Conservation (phyloP, 495 filamentous ascomycete species). For the Daldinia decipiens region DNA sequence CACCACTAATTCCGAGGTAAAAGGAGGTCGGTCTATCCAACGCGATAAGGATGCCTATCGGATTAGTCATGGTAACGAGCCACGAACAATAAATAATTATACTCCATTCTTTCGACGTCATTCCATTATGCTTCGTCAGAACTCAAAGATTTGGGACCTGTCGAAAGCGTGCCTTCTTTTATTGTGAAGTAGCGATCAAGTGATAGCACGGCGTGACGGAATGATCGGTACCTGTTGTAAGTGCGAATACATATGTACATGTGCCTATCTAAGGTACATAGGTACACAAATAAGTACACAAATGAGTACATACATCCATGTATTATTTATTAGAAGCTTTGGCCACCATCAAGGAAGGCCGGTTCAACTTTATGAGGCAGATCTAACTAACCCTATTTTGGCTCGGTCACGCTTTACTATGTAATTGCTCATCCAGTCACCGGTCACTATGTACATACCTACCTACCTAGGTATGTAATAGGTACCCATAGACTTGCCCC, state of each 20-base stretch:
- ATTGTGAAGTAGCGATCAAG: background rate
- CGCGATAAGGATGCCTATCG: background rate
- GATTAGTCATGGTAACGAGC: background rate
- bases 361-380: conserved; percentile 1
- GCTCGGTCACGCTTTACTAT: conserved; percentile 35
- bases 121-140: conserved; percentile 19
- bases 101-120: conserved; percentile 17
- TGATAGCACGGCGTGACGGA: background rate
- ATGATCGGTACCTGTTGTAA: too few species aligned
- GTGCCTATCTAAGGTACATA: too few species aligned
- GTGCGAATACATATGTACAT: too few species aligned
- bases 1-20: background rate
- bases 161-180: background rate
- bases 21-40: background rate
- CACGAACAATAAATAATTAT: background rate
- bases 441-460: conserved; percentile 14
- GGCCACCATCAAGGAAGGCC: too few species aligned
- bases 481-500: background rate
- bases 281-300: too few species aligned
- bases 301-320: too few species aligned
- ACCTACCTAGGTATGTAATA: too few species aligned
- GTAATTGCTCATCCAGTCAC: conserved; percentile 17
- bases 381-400: conserved; percentile 27
- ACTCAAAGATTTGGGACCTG: background rate
- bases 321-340: background rate